Conservation (phyloP, 2,329 filamentous ascomycete genomes). For the Stromatinia cepivora region DNA sequence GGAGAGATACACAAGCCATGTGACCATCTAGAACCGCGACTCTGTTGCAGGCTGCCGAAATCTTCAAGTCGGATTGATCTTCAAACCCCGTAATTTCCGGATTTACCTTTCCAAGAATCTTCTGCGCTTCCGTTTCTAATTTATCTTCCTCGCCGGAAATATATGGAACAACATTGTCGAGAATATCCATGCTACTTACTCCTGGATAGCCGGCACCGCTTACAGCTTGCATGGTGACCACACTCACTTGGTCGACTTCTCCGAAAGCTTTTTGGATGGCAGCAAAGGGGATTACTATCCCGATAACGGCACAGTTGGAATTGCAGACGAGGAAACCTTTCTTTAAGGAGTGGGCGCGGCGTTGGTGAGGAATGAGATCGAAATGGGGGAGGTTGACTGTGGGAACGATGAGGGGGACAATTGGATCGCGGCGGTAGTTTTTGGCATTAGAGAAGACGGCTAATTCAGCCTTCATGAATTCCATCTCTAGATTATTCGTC, state of each 20-base stretch:
- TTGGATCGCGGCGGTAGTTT: conserved; percentile 88
- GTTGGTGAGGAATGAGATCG: conserved; percentile 85
- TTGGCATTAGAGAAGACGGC: conserved; percentile 97
- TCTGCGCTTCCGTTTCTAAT: conserved; percentile 89
- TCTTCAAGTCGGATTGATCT: conserved; percentile 70
- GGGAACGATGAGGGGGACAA: conserved; percentile 90
- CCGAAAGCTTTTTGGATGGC: conserved; percentile 86
- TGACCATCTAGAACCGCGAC: conserved; percentile 96
- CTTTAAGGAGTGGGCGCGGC: conserved; percentile 67
- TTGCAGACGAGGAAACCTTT: conserved; percentile 97
- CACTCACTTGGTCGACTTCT: conserved; percentile 69
- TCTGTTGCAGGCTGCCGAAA: conserved; percentile 88
- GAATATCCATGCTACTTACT: conserved; percentile 89
- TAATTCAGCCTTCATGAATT: conserved; percentile 84
- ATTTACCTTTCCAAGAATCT: conserved; percentile 83
- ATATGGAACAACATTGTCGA: conserved; percentile 94
- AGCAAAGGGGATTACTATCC: conserved; percentile 90
- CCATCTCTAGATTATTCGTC: conserved; percentile 64
- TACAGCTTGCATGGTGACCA: conserved; percentile 93
- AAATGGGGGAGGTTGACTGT: conserved; percentile 91
- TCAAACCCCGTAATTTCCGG: conserved; percentile 70
- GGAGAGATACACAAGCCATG: conserved; percentile 87
- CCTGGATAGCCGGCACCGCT: conserved; percentile 90
- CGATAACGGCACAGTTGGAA: conserved; percentile 97
- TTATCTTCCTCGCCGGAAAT: conserved; percentile 96